These are phyloP conservation scores for Phialocephala subalpina DNA, from an alignment of 2,329 filamentous ascomycete genomes.

Conservation along the genomic window DNA sequence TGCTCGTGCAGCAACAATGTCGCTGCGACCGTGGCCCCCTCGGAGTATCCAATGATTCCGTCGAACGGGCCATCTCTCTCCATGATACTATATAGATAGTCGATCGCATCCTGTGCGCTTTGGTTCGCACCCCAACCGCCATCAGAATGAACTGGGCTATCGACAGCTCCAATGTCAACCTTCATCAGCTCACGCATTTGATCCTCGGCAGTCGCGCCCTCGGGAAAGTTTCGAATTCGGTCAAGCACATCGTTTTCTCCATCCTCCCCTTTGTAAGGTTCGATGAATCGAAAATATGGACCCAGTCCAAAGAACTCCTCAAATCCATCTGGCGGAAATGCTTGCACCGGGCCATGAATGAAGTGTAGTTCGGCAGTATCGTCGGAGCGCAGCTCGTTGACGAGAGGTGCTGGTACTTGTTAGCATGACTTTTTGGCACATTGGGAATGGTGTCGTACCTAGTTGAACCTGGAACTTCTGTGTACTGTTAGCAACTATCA, in stretches of 20 bases:
- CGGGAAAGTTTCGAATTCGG: slow-evolving; percentile 40
- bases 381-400: slow-evolving; percentile 56
- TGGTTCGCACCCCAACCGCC: too few species aligned
- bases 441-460: too few species aligned
- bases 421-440: too few species aligned
- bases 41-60: slow-evolving; percentile 67
- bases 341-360: slow-evolving; percentile 58
- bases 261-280: slow-evolving; percentile 49
- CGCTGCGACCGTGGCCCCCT: slow-evolving; percentile 64
- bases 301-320: slow-evolving; percentile 64
- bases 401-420: too few species aligned
- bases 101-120: slow-evolving; percentile 39
- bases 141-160: slow-evolving; percentile 25
- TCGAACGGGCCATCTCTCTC: slow-evolving; percentile 56
- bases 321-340: slow-evolving; percentile 60
- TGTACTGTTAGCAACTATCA: background rate
- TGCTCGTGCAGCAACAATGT: slow-evolving; percentile 61
- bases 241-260: slow-evolving; percentile 38
- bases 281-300: slow-evolving; percentile 64
- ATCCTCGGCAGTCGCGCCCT: slow-evolving; percentile 40
- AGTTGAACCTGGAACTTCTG: slow-evolving; percentile 66
- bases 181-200: slow-evolving; percentile 40
- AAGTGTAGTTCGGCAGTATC: slow-evolving; percentile 58
- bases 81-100: slow-evolving; percentile 52
- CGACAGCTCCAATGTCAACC: slow-evolving; percentile 20